Evolutionary conservation across 495 filamentous ascomycete genomes (phyloP).

Genomic region (Articulospora tetracladia): DNA sequence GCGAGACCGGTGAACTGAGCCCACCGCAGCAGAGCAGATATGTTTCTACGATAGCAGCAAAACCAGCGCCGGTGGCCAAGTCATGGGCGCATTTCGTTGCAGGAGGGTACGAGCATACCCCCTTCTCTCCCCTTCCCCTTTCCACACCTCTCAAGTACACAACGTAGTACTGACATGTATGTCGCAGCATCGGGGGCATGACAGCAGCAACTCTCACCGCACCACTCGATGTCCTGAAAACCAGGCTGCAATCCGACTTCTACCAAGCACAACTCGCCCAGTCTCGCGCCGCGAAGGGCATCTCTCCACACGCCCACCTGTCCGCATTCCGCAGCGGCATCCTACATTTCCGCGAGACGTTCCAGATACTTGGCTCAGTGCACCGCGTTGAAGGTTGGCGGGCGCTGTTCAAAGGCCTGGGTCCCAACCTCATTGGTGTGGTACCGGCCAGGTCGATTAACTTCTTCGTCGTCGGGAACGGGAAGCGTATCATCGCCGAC

Average conservation of each 20-base stretch:
- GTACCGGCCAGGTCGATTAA: slow-evolving; percentile 84
- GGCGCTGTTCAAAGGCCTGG: slow-evolving; percentile 84
- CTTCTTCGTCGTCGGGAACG: slow-evolving; percentile 86
- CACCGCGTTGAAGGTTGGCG: slow-evolving; percentile 75
- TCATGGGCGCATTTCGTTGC: slow-evolving; percentile 89
- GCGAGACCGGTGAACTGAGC: slow-evolving; percentile 51
- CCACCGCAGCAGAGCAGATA: slow-evolving; percentile 20
- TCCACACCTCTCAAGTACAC: slow-evolving; percentile 10
- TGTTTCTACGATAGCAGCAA: slow-evolving; percentile 24
- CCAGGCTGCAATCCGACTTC: slow-evolving; percentile 84
- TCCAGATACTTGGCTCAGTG: slow-evolving; percentile 75
- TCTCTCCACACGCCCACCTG: slow-evolving; percentile 32
- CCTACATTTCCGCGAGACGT: slow-evolving; percentile 71
- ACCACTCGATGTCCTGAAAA: slow-evolving; percentile 88
- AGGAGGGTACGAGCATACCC: slow-evolving; percentile 60
- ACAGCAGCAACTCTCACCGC: slow-evolving; percentile 80
- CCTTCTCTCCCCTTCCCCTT: slow-evolving; percentile 1
- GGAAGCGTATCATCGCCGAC: slow-evolving; percentile 70
- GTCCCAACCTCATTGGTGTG: slow-evolving; percentile 82
- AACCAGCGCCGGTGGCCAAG: slow-evolving; percentile 53
- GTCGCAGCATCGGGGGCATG: slow-evolving; percentile 75
- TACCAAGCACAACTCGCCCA: slow-evolving; percentile 67
- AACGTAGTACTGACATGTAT: background rate
- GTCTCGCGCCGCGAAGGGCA: slow-evolving; percentile 33
- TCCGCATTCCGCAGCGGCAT: slow-evolving; percentile 43